Evolutionary conservation across 805 yeast species (phyloP), one percentile per base, ranked within the genome.

Genomic region (Myxozyma neglecta): DNA sequence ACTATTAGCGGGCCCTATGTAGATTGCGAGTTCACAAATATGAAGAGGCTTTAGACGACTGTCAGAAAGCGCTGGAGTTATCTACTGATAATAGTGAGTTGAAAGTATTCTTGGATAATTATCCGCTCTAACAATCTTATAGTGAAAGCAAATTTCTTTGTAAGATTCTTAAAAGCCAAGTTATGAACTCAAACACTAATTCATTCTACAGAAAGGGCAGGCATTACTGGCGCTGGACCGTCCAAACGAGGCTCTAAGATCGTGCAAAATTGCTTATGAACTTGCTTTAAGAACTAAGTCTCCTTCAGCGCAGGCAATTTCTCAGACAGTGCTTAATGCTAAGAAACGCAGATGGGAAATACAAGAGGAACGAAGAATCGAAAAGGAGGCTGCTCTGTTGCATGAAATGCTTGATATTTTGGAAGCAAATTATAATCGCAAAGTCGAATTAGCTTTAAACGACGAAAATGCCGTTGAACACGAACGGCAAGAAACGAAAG

Each of bases 211-310:
- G 66, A 59, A 66, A 37, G 76, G 72, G 20, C 65, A 70, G 34
- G 73, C 71, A 1, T 63, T 69, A 47, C 54, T 63, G 9, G 71
- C 64, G 20, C 61, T 71, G n/a, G 68, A 60, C 18, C 59, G 72
- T n/a, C 69, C 74, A 1, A 65, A 61, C 32, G 67, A 66, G 51
- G 74, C 75, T 1, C 65, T 70, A 36, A 51, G 58, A 6, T 65
- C 71, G 36, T 53, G 70, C 49, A 57, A 56, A 36, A 61, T 53
- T n/a, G 76, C 75, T 1, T 73, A 73, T 56, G 67, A 65, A 3
- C 44, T 68, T 29, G 72, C 76, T 1, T 49, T 73, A 46, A 46
- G 49, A 32, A 49, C 62, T 24, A 59, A 62, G 14, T 70, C 75
- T 6, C 70, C 74, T 4, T 73, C 75, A 2, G 58, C 71, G 7